Base-by-base conservation (phyloP, 2,329 filamentous ascomycete species). In the Nemania bipapillata region DNA sequence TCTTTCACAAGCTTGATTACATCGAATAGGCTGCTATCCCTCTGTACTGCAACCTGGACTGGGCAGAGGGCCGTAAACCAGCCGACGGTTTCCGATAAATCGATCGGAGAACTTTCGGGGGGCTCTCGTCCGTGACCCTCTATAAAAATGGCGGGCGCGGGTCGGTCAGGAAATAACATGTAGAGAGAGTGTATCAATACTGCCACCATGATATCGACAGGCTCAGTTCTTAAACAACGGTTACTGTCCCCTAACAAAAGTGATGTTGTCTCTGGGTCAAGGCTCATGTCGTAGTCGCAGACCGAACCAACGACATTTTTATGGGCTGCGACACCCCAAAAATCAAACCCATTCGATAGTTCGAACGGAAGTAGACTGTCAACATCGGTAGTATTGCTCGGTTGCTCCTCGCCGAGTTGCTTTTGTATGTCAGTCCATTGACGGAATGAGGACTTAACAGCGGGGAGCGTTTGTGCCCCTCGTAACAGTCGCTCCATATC, bases 21-120 rank as follows among this genome's bases (percentile, higher is more conserved):
- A 32, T 54, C 50, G 50, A 32, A 35, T 32, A 54, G 15, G 30
- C 30, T 35, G 50, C 50, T 35, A 32, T 35, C 28, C 26, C 28
- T 35, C n/a, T 32, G 26, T 20, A 35, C 28, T 20, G 50, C n/a
- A 32, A 54, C 28, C 28, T 54, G 45, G 17, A 52, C 58, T 28
- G 58, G 58, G n/a, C n/a, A 24, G 47, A 61, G 15, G 15, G 47
- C n/a, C 15, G 58, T 61, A 26, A 61, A 61, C 58, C 58, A 61
- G 26, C 56, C 56, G 11, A 60, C 56, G 22, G 56, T 60, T 20
- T 47, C 28, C 24, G 56, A 60, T 26, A 60, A 20, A 47, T 60
- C 56, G 17, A 50, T 50, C 11, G 17, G 12, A 20, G 12, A 20
- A 35, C 42, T 30, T 24, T 35, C 28, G 15, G 45, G 42, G 9